These are phyloP conservation scores for Saccharomycopsis selenospora DNA, from an alignment of 805 yeast genomes.

Conservation along the genomic window DNA sequence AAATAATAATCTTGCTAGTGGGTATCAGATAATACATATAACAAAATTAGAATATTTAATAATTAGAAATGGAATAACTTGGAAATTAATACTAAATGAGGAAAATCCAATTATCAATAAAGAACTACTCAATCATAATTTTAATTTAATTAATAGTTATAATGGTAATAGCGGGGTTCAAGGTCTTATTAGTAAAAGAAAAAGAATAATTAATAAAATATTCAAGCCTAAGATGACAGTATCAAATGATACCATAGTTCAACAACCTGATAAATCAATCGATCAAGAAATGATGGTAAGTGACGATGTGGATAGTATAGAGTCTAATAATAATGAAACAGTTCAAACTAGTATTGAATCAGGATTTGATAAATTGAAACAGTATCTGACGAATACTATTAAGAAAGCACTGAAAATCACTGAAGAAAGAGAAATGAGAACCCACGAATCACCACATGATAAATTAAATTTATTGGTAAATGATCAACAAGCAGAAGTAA, in stretches of 20 bases:
- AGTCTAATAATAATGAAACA: not conserved
- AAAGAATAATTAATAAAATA: not conserved
- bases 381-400: not conserved
- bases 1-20: too few species aligned
- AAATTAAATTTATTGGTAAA: not conserved
- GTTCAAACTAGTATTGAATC: not conserved
- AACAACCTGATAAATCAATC: not conserved
- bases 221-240: not conserved
- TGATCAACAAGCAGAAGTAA: not conserved
- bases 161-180: too few species aligned
- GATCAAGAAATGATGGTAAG: not conserved
- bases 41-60: too few species aligned
- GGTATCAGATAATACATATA: too few species aligned
- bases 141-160: too few species aligned
- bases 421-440: not conserved
- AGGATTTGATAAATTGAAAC: not conserved
- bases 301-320: not conserved
- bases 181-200: not conserved
- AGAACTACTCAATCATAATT: too few species aligned
- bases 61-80: too few species aligned
- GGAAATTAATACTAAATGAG: too few species aligned
- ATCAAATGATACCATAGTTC: too few species aligned
- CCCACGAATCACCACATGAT: not conserved
- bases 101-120: too few species aligned
- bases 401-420: not conserved